Evolutionary conservation across 495 filamentous ascomycete species (phyloP).

Genomic region (Pyrenopolyporus hunteri): DNA sequence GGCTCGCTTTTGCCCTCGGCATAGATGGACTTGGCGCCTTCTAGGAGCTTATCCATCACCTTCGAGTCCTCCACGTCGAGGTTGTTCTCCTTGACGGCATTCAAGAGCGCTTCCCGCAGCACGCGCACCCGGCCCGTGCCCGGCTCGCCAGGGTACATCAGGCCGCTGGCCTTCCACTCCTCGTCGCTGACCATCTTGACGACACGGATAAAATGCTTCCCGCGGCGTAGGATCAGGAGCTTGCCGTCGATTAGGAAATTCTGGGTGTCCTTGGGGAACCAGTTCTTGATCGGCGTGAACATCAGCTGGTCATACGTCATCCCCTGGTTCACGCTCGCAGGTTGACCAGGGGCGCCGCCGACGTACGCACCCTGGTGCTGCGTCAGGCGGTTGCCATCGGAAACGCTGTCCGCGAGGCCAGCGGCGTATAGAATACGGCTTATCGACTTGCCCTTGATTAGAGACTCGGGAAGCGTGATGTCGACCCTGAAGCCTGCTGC

Average conservation of each 20-base stretch:
- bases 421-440: slow-evolving; percentile 69
- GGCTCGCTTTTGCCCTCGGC: no score
- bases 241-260: slow-evolving; percentile 68
- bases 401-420: slow-evolving; percentile 67
- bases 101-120: slow-evolving; percentile 36
- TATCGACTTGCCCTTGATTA: slow-evolving; percentile 67
- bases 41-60: slow-evolving; percentile 19
- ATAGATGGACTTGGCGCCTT: no score
- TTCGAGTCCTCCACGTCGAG: background rate
- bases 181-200: slow-evolving; percentile 75
- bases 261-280: slow-evolving; percentile 60
- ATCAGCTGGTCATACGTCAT: slow-evolving; percentile 64
- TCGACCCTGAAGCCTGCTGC: slow-evolving; percentile 47
- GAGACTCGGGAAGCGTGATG: slow-evolving; percentile 68
- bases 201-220: slow-evolving; percentile 81
- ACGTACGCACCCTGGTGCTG: slow-evolving; percentile 66
- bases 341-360: slow-evolving; percentile 61
- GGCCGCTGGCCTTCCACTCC: slow-evolving; percentile 59
- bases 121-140: slow-evolving; percentile 46
- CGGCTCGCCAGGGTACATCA: slow-evolving; percentile 53
- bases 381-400: slow-evolving; percentile 71
- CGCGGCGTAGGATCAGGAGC: slow-evolving; percentile 71
- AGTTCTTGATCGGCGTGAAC: slow-evolving; percentile 66
- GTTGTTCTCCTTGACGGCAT: slow-evolving; percentile 9
- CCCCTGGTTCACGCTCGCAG: slow-evolving; percentile 38